Conservation (phyloP, 108 stramenopile genomes). For the Cyclotella sp. region DNA sequence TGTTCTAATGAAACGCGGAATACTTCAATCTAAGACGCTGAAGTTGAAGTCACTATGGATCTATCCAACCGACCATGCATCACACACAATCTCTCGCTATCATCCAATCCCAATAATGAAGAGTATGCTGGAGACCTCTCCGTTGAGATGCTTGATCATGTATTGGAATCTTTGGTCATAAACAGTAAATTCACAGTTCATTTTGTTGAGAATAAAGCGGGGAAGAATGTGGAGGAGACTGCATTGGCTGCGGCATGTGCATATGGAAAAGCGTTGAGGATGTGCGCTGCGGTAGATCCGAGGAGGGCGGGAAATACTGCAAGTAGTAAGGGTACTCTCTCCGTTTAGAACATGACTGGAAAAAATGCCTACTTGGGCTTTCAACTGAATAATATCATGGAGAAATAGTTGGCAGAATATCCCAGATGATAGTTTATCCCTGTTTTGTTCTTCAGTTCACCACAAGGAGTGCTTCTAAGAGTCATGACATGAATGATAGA, state of each 20-base stretch:
- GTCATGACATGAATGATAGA: too few species aligned
- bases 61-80: slow-evolving; percentile 85
- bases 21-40: slow-evolving; percentile 28
- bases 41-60: slow-evolving; percentile 84
- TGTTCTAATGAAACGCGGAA: not conserved
- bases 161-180: slow-evolving; percentile 88
- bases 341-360: slow-evolving; percentile 57
- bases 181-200: slow-evolving; percentile 92
- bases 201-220: slow-evolving; percentile 63
- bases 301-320: slow-evolving; percentile 81
- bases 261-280: slow-evolving; percentile 71
- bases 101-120: slow-evolving; percentile 37
- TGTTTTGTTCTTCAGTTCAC: too few species aligned
- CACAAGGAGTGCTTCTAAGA: too few species aligned
- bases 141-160: slow-evolving; percentile 94
- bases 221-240: slow-evolving; percentile 48
- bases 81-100: slow-evolving; percentile 64
- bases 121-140: slow-evolving; percentile 67
- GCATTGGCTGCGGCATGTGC: slow-evolving; percentile 70
- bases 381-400: too few species aligned
- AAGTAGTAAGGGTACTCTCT: slow-evolving; percentile 89
- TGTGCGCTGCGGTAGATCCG: slow-evolving; percentile 78
- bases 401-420: too few species aligned
- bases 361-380: too few species aligned
- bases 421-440: too few species aligned